Evolutionary conservation across 257 asterid species (phyloP), one percentile per base, ranked within the genome.

Genomic region (Capsicum pubescens): DNA sequence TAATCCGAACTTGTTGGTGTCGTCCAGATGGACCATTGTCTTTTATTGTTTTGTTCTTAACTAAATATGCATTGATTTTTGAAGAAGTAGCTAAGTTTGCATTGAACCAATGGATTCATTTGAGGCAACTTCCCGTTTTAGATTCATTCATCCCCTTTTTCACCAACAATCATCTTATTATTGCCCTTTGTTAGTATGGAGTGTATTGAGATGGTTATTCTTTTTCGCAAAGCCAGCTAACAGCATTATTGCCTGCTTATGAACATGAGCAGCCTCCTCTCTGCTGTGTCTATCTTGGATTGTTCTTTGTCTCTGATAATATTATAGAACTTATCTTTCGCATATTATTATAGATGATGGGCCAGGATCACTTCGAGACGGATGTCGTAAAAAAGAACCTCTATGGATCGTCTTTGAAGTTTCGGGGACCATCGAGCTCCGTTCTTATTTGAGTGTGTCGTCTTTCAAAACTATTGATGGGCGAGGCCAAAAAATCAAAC

Each of bases 391-490:
- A 69, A 88, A 90, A 84, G 98, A 94, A 78, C 95, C 99, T 59
- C 64, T 94, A 4, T 94, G 99, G 99, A 93, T 95, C 39, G 69
- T 91, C 67, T 95, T 95, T 81, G 91, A 92, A 36, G 90, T 94
- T 82, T 95, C 99, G 0, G 99, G 99, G 84, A 91, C 93, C 59
- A 94, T 95, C 80, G 91, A 95, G 63, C 95, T 94, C 83, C 84
- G 87, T 7, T 94, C 99, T 78, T 82, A 86, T 81, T 63, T 95
- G 83, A 92, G 48, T 17, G 93, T 95, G 55, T 89, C 97, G 3
- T 95, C 98, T 48, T 85, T 86, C 60, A 95, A 95, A 87, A 95
- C 99, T 80, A 90, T 95, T 61, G 99, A 95, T 74, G 99, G 98
- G 8, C 96, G 99, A 70, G 99, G 99, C 36, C 98, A 90, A 57